Base-by-base conservation (phyloP, 2,329 filamentous ascomycete species). In the Fusarium floridanum region DNA sequence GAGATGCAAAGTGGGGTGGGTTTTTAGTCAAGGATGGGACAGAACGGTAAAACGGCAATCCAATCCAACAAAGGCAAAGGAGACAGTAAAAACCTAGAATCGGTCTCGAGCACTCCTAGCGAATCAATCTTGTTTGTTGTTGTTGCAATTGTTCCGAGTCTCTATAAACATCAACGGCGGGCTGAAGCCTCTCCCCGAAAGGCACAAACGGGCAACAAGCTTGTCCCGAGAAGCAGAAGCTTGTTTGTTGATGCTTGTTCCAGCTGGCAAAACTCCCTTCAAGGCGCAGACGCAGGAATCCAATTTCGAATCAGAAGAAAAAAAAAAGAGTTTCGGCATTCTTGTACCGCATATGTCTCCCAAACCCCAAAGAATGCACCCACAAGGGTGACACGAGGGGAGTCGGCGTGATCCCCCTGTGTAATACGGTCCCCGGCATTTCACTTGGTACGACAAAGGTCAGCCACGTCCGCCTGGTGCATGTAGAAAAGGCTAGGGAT, bases 1-100 rank as follows among this genome's bases (percentile, higher is more conserved):
- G 27, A 70, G 71, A 76, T 76, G 66, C 61, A 37, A 50, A 62
- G 75, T 77, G 75, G 75, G 74, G 67, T 53, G 37, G 32, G 53
- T 11, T 50, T 29, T 53, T 29, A 32, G 60, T 64, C 71, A 39
- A 24, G 55, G 55, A 59, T 59, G 56, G 56, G 39, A 61, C 43
- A 20, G 53, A 39, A 61, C 61, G 59, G 71, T 63, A 53, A 39
- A 27, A 55, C 36, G 43, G 57, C 64, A 67, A 62, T 53, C 34
- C 56, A 67, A 57, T 53, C 34, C 45, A 64, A 56, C 43, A 55
- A 43, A 59, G 48, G 29, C 50, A 55, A 24, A 59, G 20, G 17
- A 45, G 43, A 48, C 22, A 29, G 17, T n/a, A 27, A 27, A 67
- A 68, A 67, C 60, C 27, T 64, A 41, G 56, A 61, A 50, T 53